A percentile compares a stretch with the other conserved stretches of the same genome.
phyloP scores from a whole-genome alignment of 352 stramenopile species.

The Pythium apleroticum region DNA sequence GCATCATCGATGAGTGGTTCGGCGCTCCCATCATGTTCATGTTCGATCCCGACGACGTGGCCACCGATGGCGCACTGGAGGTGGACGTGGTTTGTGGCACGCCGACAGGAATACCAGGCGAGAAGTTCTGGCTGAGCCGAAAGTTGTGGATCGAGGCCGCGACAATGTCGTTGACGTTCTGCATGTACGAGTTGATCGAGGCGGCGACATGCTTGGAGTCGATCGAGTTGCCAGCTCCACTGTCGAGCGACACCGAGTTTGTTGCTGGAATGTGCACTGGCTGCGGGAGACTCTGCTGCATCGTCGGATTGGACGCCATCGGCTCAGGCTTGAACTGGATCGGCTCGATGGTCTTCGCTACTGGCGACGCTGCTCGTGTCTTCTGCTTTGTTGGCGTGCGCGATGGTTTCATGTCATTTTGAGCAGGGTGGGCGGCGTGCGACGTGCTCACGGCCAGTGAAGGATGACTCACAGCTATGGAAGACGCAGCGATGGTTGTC shows the following conservation, averaged over 20 bases:
- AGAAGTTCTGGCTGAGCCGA: conserved; percentile 63
- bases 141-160: conserved; percentile 77
- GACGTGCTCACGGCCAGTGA: neutral
- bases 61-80: conserved; percentile 17
- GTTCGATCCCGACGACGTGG: conserved; percentile 3
- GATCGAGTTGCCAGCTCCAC: conserved; percentile 10
- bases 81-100: conserved; percentile 22
- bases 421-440: neutral
- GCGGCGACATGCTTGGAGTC: conserved; percentile 33
- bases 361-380: conserved; percentile 33
- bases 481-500: neutral
- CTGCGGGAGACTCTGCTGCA: conserved; percentile 10
- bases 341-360: conserved; percentile 29
- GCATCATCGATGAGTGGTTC: conserved; percentile 22
- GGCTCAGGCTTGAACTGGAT: conserved; percentile 22
- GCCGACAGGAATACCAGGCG: conserved; percentile 30
- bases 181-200: conserved; percentile 41
- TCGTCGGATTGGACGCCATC: neutral
- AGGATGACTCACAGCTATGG: neutral
- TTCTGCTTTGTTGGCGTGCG: conserved; percentile 48
- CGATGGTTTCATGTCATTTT: conserved; percentile 27
- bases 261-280: conserved; percentile 14
- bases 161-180: conserved; percentile 68
- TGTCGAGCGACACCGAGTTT: conserved; percentile 5
- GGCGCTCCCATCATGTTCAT: conserved; percentile 20